phyloP scores from a whole-genome alignment of 2,329 filamentous ascomycete genomes.

The Sporothrix euskadiensis region DNA sequence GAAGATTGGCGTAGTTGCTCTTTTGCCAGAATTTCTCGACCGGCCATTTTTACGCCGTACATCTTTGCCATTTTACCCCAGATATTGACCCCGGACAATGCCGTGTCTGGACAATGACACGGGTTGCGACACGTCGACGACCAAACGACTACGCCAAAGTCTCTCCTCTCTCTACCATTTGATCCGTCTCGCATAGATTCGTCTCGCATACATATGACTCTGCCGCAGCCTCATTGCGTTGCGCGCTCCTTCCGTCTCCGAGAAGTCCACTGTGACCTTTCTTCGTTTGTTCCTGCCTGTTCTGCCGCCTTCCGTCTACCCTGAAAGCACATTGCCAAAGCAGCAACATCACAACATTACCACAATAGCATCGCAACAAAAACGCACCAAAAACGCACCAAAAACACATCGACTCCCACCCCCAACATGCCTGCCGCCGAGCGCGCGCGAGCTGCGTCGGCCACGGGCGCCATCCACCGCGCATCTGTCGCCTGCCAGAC shows the following conservation, averaged over 20 bases:
- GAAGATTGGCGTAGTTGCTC: too few relatives aligned
- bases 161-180: background rate
- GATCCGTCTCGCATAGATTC: background rate
- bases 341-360: background rate
- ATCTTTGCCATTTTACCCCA: background rate
- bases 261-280: background rate
- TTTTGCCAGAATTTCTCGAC: too few relatives aligned
- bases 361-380: too few relatives aligned
- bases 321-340: background rate
- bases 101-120: background rate
- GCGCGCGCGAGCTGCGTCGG: background rate
- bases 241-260: background rate
- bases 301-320: background rate
- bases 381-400: background rate
- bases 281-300: background rate
- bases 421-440: background rate
- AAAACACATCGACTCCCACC: background rate
- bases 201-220: background rate
- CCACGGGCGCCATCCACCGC: conserved; percentile 8
- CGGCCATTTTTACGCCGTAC: background rate
- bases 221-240: background rate
- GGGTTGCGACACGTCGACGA: background rate
- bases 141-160: background rate
- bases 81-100: background rate
- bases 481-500: conserved; percentile 24